A percentile compares a stretch with the other conserved stretches of the same genome.
These are phyloP conservation scores for Penicillium sp. DNA, from an alignment of 2,329 filamentous ascomycete species.

Conservation along the genomic window DNA sequence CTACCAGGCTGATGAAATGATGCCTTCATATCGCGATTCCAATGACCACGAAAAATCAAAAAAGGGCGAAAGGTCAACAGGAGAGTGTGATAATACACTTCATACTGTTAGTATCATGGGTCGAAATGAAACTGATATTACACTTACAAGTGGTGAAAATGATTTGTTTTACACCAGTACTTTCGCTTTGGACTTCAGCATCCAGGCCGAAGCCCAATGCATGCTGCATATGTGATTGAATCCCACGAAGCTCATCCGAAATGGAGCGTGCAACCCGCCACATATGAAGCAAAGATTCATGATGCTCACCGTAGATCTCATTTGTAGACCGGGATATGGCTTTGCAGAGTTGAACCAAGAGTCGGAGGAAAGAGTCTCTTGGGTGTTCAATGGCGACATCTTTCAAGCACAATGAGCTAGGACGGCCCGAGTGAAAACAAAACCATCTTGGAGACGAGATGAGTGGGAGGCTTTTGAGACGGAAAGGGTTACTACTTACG, in stretches of 20 bases:
- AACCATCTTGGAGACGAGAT: slow-evolving; percentile 37
- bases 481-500: slow-evolving; percentile 26
- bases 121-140: neutral
- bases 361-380: slow-evolving; percentile 40
- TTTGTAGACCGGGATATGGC: slow-evolving; percentile 43
- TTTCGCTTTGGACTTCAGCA: slow-evolving; percentile 36
- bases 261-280: slow-evolving; percentile 37
- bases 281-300: slow-evolving; percentile 41
- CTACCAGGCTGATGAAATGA: slow-evolving; percentile 6
- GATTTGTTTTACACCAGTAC: slow-evolving; percentile 42
- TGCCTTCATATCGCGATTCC: slow-evolving; percentile 34
- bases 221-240: slow-evolving; percentile 27
- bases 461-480: neutral
- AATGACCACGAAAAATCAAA: slow-evolving; percentile 45
- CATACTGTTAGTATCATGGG: neutral
- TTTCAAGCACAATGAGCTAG: slow-evolving; percentile 40
- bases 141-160: slow-evolving; percentile 42
- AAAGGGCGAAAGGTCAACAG: slow-evolving; percentile 47
- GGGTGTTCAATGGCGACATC: slow-evolving; percentile 40
- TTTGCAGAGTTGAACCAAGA: slow-evolving; percentile 38
- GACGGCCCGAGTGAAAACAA: slow-evolving; percentile 45
- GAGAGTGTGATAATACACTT: slow-evolving; percentile 47
- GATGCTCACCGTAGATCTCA: slow-evolving; percentile 43
- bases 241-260: slow-evolving; percentile 29
- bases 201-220: slow-evolving; percentile 37